Evolutionary conservation across 2,329 filamentous ascomycete genomes (phyloP).

Genomic region (Colletotrichum sp.): DNA sequence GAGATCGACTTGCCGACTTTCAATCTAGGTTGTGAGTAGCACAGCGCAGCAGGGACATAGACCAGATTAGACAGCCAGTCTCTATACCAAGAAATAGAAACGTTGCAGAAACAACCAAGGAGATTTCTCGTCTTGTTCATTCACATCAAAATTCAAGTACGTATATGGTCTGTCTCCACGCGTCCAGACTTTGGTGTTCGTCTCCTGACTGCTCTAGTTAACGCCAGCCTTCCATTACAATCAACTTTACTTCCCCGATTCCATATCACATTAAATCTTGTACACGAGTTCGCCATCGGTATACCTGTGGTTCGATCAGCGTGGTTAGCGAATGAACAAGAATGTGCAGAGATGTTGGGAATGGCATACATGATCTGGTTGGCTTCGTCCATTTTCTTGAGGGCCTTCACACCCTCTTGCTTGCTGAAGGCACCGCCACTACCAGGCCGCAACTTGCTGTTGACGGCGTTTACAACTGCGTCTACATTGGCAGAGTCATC

Average conservation of each 20-base stretch:
- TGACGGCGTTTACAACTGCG: slow-evolving; percentile 79
- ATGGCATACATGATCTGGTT: slow-evolving; percentile 90
- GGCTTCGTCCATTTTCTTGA: slow-evolving; percentile 78
- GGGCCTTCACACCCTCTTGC: slow-evolving; percentile 76
- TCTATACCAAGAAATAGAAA: background rate
- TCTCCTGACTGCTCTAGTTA: background rate
- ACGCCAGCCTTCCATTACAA: background rate
- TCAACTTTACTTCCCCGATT: background rate
- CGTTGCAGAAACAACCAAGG: background rate
- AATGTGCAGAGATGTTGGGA: background rate
- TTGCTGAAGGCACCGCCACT: slow-evolving; percentile 67
- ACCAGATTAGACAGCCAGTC: background rate
- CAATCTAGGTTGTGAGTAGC: slow-evolving; percentile 36
- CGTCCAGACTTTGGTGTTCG: background rate
- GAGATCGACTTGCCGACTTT: slow-evolving; percentile 58
- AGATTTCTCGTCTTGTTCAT: background rate
- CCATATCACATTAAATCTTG: slow-evolving; percentile 58
- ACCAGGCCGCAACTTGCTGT: slow-evolving; percentile 64
- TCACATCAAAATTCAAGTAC: background rate
- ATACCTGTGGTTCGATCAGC: slow-evolving; percentile 45
- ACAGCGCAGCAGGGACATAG: background rate
- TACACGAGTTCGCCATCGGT: slow-evolving; percentile 70
- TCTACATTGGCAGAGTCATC: slow-evolving; percentile 83
- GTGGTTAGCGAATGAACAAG: background rate
- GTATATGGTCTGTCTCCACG: background rate